phyloP scores from a whole-genome alignment of 768 basidiomycete genomes.

The Mycena kentingensis region DNA sequence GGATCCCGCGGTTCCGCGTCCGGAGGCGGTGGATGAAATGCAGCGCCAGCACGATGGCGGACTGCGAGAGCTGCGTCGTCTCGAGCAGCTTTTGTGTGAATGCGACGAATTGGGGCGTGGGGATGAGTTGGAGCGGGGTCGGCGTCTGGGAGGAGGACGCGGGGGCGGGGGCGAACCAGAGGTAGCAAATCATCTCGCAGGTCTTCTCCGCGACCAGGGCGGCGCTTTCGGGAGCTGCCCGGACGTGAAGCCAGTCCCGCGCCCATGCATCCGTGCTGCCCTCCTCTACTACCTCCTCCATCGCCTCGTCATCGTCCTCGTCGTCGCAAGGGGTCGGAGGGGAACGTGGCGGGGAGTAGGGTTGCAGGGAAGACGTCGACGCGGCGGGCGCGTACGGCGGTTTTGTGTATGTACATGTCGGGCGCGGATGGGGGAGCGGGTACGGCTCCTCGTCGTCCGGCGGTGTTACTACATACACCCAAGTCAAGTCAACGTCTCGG shows the following conservation, averaged over 20 bases:
- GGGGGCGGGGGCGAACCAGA: slow-evolving; percentile 75
- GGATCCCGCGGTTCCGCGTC: slow-evolving; percentile 67
- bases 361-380: too few relatives aligned
- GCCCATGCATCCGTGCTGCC: slow-evolving; percentile 42
- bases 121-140: slow-evolving; percentile 72
- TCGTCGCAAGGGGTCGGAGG: too few relatives aligned
- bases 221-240: slow-evolving; percentile 61
- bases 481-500: too few relatives aligned
- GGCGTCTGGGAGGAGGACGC: slow-evolving; percentile 42
- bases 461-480: too few relatives aligned
- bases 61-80: slow-evolving; percentile 93
- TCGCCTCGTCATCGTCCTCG: slow-evolving; percentile 20
- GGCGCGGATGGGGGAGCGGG: too few relatives aligned
- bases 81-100: slow-evolving; percentile 91
- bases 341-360: background rate
- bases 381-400: too few relatives aligned
- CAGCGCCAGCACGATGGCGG: slow-evolving; percentile 86
- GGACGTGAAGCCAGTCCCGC: slow-evolving; percentile 69
- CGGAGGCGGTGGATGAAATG: slow-evolving; percentile 90
- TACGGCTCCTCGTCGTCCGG: too few relatives aligned
- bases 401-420: too few relatives aligned
- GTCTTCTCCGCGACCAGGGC: slow-evolving; percentile 82
- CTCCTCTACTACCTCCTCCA: slow-evolving; percentile 30
- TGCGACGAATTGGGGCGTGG: slow-evolving; percentile 70
- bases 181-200: slow-evolving; percentile 91